Conservation (phyloP, 176 grass and related monocot genomes). For the Typha latifolia region DNA sequence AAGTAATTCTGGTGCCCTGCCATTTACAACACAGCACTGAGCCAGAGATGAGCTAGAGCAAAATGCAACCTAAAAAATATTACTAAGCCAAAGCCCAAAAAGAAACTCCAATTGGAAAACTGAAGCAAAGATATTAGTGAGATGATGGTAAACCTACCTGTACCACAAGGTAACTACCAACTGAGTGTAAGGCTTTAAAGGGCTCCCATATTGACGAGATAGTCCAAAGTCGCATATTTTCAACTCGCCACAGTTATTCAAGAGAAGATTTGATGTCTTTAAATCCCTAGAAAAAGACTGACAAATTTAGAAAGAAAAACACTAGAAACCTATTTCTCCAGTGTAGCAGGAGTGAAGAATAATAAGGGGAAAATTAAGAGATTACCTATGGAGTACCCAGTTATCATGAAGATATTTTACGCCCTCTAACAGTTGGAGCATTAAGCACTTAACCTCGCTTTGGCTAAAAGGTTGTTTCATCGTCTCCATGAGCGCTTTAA, state of each 20-base stretch:
- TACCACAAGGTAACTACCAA: constrained; percentile 96
- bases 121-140: neutral
- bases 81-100: neutral
- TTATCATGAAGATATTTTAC: constrained; percentile 28
- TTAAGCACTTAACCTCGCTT: constrained; percentile 28
- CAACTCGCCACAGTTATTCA: constrained; percentile 86
- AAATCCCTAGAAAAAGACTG: constrained; percentile 43
- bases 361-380: neutral
- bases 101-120: neutral
- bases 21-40: constrained; percentile 2
- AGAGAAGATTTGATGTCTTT: constrained; percentile 88
- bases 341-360: neutral
- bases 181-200: constrained; percentile 82
- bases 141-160: constrained; percentile 35
- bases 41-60: too few relatives aligned
- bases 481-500: constrained; percentile 17
- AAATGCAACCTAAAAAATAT: too few relatives aligned
- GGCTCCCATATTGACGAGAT: constrained; percentile 85
- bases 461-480: constrained; percentile 28
- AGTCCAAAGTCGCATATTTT: constrained; percentile 98
- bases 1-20: constrained; percentile 76
- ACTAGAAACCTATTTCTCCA: neutral
- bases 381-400: constrained; percentile 25
- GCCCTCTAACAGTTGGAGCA: constrained; percentile 20
- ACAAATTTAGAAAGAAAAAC: neutral